Base-by-base conservation (phyloP, 2,329 filamentous ascomycete species). In the Byssochlamys sp. region DNA sequence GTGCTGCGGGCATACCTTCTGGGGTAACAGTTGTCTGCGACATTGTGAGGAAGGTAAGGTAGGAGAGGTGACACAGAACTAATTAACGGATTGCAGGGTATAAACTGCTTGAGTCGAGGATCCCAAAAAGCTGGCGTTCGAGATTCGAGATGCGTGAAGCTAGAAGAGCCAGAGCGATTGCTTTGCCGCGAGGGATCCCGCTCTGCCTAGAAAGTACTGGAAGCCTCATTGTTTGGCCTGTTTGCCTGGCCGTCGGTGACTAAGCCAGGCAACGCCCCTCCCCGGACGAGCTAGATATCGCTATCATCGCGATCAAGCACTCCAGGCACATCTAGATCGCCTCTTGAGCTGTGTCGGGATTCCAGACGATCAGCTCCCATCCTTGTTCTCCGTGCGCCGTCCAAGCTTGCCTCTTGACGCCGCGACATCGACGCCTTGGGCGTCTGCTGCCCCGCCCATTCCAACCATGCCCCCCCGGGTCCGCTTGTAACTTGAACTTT, bases 191-290 rank as follows among this genome's bases (percentile, higher is more conserved):
- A n/a, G 39, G 19, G 39, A 45, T 45, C 39, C 39, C 39, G 39
- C 39, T 45, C 39, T 45, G 39, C 63, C 63, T 74, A 69, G 73
- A 75, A 75, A 67, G 69, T 74, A 71, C 72, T 75, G 72, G 73
- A 75, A 75, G 63, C 65, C 61, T 66, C 63, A 59, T 14, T 59
- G 69, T 73, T 72, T 73, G 71, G 55, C 56, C 55, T 61, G 69
- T 73, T 73, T 73, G 71, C 59, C 39, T 57, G 25, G 24, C 59
- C 58, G 56, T 62, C 59, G 60, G 54, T 45, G 55, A 57, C 56
- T 61, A 55, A 58, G 54, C 55, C 31, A 56, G 28, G 1, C 4
- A 14, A 9, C 29, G 12, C 11, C 6, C 50, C 19, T 6, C 11
- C 6, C 50, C 19, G 4, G 39, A 45, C 39, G 19, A 45, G 39